Conservation (phyloP, 345 rosid species). For the Gossypium mustelinum region DNA sequence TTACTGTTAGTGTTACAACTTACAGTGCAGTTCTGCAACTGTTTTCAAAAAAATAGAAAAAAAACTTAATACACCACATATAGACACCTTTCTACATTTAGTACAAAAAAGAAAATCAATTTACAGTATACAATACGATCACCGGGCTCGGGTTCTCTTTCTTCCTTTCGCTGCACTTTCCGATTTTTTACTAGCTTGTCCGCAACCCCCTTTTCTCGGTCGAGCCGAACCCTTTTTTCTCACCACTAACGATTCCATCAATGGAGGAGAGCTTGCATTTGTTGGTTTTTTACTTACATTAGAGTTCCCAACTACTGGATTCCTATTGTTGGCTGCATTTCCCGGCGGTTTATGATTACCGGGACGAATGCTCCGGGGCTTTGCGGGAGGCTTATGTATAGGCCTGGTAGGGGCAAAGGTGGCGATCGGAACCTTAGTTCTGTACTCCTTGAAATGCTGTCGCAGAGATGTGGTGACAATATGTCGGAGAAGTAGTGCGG, state of each 20-base stretch:
- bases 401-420: conserved; percentile 24
- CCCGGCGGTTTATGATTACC: conserved; percentile 17
- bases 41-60: neutral
- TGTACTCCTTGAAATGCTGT: conserved; percentile 34
- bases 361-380: conserved; percentile 37
- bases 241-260: conserved; percentile 33
- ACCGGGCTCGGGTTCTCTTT: conserved; percentile 38
- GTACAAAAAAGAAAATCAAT: conserved; percentile 8
- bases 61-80: neutral
- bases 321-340: conserved; percentile 24
- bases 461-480: conserved; percentile 44
- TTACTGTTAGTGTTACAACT: conserved; percentile 2
- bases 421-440: conserved; percentile 23
- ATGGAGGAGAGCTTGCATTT: conserved; percentile 31
- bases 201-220: conserved; percentile 28
- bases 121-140: conserved; percentile 13
- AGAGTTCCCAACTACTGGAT: conserved; percentile 22
- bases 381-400: conserved; percentile 33
- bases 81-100: conserved; percentile 8
- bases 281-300: conserved; percentile 28
- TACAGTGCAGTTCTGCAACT: neutral
- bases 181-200: conserved; percentile 17
- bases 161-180: conserved; percentile 38
- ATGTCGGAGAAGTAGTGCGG: conserved; percentile 55
- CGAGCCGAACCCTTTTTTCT: conserved; percentile 28